Base-by-base conservation (phyloP, 352 stramenopile genomes). In the Phytophthora europaea region DNA sequence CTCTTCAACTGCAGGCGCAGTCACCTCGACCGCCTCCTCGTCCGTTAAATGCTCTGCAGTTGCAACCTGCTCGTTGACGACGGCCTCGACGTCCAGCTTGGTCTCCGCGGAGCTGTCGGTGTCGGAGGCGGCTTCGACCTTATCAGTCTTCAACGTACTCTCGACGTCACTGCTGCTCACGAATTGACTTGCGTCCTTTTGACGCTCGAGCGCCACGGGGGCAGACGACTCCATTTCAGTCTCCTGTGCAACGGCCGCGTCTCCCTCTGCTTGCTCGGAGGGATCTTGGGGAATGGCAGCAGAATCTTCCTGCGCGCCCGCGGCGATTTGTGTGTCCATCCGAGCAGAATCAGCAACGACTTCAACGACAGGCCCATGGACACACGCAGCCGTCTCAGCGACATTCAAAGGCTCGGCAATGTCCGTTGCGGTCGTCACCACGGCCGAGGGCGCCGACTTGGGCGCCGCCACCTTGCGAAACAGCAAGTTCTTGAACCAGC, bases 401-500 rank as follows among this genome's bases (percentile, higher is more conserved):
- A 43, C 34, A 43, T 43, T 15, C 34, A 4, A 12, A 15, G 34
- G 34, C 34, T 43, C 34, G 34, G 56, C 56, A 22, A 18, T 22
- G 22, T 54, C 48, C 48, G n/a, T 22, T 15, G 20, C 36, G 26
- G 36, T 40, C 9, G 43, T 51, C 43, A 15, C 4, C 34, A 16
- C 34, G 34, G 15, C 10, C 34, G 34, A 43, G 2, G 34, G 34
- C 34, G 34, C 10, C 15, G 34, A 9, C 52, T 56, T 69, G 4
- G 55, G 20, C 52, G 36, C 61, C 34, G 59, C 26, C 38, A 73
- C 70, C n/a, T 77, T 73, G 34, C 70, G 52, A 43, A 58, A 69
- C 45, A 75, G 36, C 61, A 75, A 54, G 26, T 76, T 73, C 40
- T 68, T 76, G 58, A 76, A 55, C 63, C 70, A 76, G 4, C 65